Percentiles rank a stretch among this genome's conserved stretches.
Evolutionary conservation across 2,329 filamentous ascomycete genomes (phyloP).

Genomic region (Aspergillus transmontanensis): DNA sequence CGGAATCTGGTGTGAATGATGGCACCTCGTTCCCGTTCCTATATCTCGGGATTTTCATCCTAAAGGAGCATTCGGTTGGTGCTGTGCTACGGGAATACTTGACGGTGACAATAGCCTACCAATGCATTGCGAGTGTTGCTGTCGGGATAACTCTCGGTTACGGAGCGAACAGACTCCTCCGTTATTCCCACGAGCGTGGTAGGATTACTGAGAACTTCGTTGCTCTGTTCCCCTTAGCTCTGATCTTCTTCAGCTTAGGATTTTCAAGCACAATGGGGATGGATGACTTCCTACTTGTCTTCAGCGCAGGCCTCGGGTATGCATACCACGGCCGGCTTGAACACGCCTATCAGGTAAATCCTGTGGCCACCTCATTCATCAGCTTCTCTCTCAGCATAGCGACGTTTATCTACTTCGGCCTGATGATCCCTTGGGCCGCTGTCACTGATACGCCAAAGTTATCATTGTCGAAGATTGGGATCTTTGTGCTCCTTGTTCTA

Average conservation of each 20-base stretch:
- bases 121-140: neutral
- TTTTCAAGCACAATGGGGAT: slow-evolving; percentile 1
- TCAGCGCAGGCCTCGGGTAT: neutral
- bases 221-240: slow-evolving; percentile 1
- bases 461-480: neutral
- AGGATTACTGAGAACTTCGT: neutral
- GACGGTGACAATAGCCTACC: neutral
- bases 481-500: neutral
- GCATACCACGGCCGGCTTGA: neutral
- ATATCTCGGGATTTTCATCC: neutral
- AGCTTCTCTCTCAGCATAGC: neutral
- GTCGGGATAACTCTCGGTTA: neutral
- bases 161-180: neutral
- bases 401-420: neutral
- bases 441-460: neutral
- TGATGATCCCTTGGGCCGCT: neutral
- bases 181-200: neutral
- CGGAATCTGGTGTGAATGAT: neutral
- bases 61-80: neutral
- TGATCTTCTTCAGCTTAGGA: neutral
- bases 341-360: neutral
- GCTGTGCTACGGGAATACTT: neutral
- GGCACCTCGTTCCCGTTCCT: neutral
- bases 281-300: slow-evolving; percentile 1
- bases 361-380: neutral